A percentile compares a stretch with the other conserved stretches of the same genome.
phyloP scores from a whole-genome alignment of 495 filamentous ascomycete species.

The Aspergillus carlsbadensis region DNA sequence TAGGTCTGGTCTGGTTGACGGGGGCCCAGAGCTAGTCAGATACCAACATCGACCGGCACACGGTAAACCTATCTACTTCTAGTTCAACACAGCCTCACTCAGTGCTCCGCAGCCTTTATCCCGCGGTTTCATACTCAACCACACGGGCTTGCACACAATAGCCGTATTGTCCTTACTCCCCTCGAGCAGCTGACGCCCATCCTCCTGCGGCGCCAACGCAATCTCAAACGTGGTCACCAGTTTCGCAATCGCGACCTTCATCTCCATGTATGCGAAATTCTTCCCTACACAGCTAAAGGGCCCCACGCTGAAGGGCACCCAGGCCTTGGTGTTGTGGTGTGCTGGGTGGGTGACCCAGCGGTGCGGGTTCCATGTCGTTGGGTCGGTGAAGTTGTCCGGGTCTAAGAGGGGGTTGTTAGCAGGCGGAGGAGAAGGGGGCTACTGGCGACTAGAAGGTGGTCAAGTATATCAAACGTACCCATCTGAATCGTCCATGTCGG shows the following conservation, averaged over 20 bases:
- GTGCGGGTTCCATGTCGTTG: neutral
- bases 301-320: neutral
- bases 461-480: slow-evolving; percentile 6
- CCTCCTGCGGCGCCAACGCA: slow-evolving; percentile 31
- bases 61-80: too few relatives aligned
- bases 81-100: too few relatives aligned
- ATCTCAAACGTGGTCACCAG: slow-evolving; percentile 28
- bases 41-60: too few relatives aligned
- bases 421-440: slow-evolving; percentile 8
- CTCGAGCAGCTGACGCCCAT: slow-evolving; percentile 29
- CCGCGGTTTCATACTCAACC: too few relatives aligned
- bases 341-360: neutral
- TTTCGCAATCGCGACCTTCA: slow-evolving; percentile 26
- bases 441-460: too few relatives aligned
- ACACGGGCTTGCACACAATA: too few relatives aligned
- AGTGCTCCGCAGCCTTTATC: too few relatives aligned
- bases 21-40: too few relatives aligned
- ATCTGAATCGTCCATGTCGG: slow-evolving; percentile 24
- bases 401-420: slow-evolving; percentile 20
- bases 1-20: too few relatives aligned
- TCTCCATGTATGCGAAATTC: slow-evolving; percentile 29
- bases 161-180: slow-evolving; percentile 25
- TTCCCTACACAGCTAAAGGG: slow-evolving; percentile 24
- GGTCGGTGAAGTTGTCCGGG: neutral
- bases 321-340: neutral